phyloP scores from a whole-genome alignment of 805 yeast genomes.

The Starmerella ratchasimensis region DNA sequence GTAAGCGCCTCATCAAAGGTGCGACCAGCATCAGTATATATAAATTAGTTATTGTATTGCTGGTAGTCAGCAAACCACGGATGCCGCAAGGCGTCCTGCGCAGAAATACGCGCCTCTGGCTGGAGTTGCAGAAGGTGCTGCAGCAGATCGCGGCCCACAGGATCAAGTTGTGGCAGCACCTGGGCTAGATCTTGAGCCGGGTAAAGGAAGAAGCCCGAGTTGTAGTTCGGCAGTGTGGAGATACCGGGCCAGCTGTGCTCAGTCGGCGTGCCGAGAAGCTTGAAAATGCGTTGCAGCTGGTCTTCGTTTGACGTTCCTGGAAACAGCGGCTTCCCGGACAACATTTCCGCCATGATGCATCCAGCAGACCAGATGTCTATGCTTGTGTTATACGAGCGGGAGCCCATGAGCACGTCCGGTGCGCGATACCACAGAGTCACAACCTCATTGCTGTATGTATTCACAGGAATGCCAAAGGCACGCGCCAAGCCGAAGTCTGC shows the following conservation, averaged over 20 bases:
- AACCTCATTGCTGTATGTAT: slow-evolving; percentile 93
- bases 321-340: slow-evolving; percentile 91
- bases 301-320: slow-evolving; percentile 96
- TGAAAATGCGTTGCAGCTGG: slow-evolving; percentile 80
- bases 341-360: slow-evolving; percentile 95
- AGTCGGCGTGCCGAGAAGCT: slow-evolving; percentile 91
- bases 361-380: slow-evolving; percentile 99
- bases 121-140: slow-evolving; percentile 40
- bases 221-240: slow-evolving; percentile 63
- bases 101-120: slow-evolving; percentile 41
- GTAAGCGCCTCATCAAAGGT: too few relatives aligned
- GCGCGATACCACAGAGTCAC: slow-evolving; percentile 98
- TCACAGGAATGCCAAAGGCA: slow-evolving; percentile 95
- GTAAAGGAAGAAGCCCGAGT: slow-evolving; percentile 69
- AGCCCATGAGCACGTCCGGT: slow-evolving; percentile 90
- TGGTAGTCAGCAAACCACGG: slow-evolving; percentile 67
- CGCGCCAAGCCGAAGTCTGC: slow-evolving; percentile 97
- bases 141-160: slow-evolving; percentile 53
- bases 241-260: slow-evolving; percentile 98
- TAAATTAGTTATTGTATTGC: too few relatives aligned
- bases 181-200: slow-evolving; percentile 73
- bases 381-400: slow-evolving; percentile 89
- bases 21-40: too few relatives aligned
- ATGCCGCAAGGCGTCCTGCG: slow-evolving; percentile 42
- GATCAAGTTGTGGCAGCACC: slow-evolving; percentile 55